Conservation (phyloP, 2,329 filamentous ascomycete genomes). For the Aspergillus sp. region DNA sequence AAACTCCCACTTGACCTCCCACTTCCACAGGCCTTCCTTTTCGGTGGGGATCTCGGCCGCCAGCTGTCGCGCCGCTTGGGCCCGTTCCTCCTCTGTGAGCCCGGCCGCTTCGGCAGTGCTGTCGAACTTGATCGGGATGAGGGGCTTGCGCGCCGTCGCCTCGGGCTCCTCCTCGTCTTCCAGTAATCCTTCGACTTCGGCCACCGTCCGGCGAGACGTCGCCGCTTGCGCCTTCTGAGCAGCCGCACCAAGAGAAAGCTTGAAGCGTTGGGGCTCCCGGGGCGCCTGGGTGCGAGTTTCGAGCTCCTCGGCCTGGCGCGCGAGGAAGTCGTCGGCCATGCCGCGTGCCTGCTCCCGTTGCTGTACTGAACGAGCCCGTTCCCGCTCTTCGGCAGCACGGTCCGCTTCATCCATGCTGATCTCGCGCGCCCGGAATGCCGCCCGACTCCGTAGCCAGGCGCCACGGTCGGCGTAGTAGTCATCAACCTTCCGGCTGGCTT, state of each 20-base stretch:
- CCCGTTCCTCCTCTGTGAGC: slow-evolving; percentile 83
- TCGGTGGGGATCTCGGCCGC: slow-evolving; percentile 88
- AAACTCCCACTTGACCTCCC: slow-evolving; percentile 88
- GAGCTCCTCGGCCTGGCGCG: slow-evolving; percentile 76
- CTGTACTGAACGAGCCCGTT: slow-evolving; percentile 65
- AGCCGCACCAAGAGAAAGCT: slow-evolving; percentile 85
- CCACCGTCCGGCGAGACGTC: slow-evolving; percentile 71
- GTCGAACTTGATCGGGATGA: slow-evolving; percentile 81
- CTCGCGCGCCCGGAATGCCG: slow-evolving; percentile 70
- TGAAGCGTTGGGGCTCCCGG: slow-evolving; percentile 71
- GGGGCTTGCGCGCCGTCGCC: slow-evolving; percentile 65
- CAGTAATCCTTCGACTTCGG: slow-evolving; percentile 88
- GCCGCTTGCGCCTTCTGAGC: slow-evolving; percentile 67
- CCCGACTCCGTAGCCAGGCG: slow-evolving; percentile 79
- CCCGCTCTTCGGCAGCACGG: slow-evolving; percentile 72
- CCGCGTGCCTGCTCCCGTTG: slow-evolving; percentile 76
- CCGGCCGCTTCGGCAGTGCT: slow-evolving; percentile 61
- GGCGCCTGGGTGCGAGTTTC: slow-evolving; percentile 45
- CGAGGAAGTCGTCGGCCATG: slow-evolving; percentile 87
- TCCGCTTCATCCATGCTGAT: slow-evolving; percentile 77
- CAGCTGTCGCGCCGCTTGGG: slow-evolving; percentile 74
- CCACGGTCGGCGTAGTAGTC: slow-evolving; percentile 86
- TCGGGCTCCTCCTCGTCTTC: slow-evolving; percentile 91
- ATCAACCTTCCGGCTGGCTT: slow-evolving; percentile 67
- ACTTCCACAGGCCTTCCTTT: slow-evolving; percentile 84